Conservation (phyloP, 441 rosid species). For the Omphalea diandra region DNA sequence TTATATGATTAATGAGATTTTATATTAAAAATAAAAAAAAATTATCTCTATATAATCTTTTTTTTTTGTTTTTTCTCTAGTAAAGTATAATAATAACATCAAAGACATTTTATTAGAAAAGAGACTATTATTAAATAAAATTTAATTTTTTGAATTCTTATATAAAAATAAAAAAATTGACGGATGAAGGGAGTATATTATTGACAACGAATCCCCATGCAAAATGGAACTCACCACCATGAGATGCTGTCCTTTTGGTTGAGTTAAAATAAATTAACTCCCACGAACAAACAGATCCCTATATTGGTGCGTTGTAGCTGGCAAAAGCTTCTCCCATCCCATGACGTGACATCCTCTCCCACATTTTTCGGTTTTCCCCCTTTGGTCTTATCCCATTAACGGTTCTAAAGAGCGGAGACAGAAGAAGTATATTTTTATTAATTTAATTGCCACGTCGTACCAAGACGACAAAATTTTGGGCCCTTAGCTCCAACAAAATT, state of each 20-base stretch:
- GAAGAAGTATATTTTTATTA: background rate
- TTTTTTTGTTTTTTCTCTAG: too few species aligned
- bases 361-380: background rate
- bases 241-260: slow-evolving; percentile 28
- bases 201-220: slow-evolving; percentile 32
- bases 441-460: background rate
- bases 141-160: too few species aligned
- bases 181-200: too few species aligned
- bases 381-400: slow-evolving; percentile 28
- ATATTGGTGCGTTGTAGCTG: slow-evolving; percentile 47
- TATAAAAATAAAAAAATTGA: too few species aligned
- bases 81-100: too few species aligned
- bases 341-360: slow-evolving; percentile 22
- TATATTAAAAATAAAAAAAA: too few species aligned
- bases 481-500: background rate
- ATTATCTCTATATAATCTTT: too few species aligned
- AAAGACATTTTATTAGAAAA: too few species aligned
- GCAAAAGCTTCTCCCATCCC: slow-evolving; percentile 13
- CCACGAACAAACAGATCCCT: background rate
- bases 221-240: too few species aligned
- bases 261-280: background rate
- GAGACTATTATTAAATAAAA: too few species aligned
- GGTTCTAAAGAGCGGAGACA: slow-evolving; percentile 32
- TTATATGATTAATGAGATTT: too few species aligned
- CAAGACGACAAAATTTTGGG: background rate